Evolutionary conservation across 176 grass and related monocot genomes (phyloP).

Genomic region (Thalia dealbata): DNA sequence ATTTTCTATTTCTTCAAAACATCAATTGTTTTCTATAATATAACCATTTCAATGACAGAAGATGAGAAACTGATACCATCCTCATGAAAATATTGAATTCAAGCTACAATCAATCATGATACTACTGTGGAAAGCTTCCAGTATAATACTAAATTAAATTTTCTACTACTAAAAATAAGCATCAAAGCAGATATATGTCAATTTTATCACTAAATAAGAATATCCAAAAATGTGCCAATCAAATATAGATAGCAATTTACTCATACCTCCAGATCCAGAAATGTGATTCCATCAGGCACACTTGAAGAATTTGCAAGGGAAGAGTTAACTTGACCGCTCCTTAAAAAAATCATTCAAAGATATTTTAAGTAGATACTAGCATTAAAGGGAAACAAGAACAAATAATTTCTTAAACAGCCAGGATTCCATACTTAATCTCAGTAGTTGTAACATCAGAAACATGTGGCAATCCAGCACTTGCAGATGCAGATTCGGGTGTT

Average conservation of each 20-base stretch:
- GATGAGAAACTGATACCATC: neutral
- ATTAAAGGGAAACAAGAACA: constrained; percentile 6
- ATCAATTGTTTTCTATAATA: too few relatives aligned
- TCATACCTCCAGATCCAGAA: constrained; percentile 80
- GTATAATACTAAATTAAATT: neutral
- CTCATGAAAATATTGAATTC: neutral
- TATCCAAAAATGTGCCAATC: neutral
- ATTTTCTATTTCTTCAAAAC: too few relatives aligned
- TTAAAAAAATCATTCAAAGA: constrained; percentile 17
- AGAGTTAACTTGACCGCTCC: constrained; percentile 38
- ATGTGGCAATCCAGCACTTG: constrained; percentile 18
- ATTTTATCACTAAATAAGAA: neutral
- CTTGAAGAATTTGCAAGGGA: constrained; percentile 19
- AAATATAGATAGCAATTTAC: neutral
- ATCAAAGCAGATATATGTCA: neutral
- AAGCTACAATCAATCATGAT: neutral
- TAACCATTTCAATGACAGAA: neutral
- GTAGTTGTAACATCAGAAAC: constrained; percentile 27
- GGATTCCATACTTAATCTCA: neutral
- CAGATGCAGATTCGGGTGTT: constrained; percentile 14
- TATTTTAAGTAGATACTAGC: neutral
- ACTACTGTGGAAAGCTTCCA: neutral
- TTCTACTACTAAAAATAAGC: neutral
- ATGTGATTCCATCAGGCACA: constrained; percentile 42
- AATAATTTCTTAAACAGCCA: neutral